Evolutionary conservation across 2,329 filamentous ascomycete genomes (phyloP).

Genomic region (Drechslerella coelobrocha): DNA sequence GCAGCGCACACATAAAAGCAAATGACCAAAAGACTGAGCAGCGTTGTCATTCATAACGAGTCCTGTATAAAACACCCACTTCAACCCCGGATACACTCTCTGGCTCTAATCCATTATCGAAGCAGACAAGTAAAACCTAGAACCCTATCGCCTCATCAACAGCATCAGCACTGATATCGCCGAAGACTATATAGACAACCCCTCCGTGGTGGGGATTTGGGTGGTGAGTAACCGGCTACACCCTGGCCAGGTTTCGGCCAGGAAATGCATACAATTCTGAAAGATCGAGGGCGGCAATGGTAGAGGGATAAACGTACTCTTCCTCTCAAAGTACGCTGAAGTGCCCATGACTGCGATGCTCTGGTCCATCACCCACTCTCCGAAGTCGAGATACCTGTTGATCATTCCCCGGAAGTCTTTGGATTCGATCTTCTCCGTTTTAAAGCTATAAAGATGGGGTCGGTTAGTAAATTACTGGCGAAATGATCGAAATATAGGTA

Average conservation of each 20-base stretch:
- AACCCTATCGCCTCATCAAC: conserved; percentile 47
- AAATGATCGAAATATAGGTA: neutral
- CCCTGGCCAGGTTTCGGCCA: conserved; percentile 7
- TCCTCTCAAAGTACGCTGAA: conserved; percentile 89
- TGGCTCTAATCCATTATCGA: neutral
- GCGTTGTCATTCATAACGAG: neutral
- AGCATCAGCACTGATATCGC: conserved; percentile 47
- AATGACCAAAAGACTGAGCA: neutral
- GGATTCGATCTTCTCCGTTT: conserved; percentile 80
- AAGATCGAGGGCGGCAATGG: neutral
- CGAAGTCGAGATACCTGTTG: conserved; percentile 87
- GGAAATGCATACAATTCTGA: neutral
- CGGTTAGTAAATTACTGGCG: conserved; percentile 5
- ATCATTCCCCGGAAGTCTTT: conserved; percentile 82
- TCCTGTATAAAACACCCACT: neutral
- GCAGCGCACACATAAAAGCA: no score
- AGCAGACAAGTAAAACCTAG: conserved; percentile 1
- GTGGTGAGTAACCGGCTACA: conserved; percentile 33
- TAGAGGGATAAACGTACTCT: conserved; percentile 56
- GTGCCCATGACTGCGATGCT: conserved; percentile 89
- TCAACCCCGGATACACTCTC: neutral
- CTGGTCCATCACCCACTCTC: conserved; percentile 98
- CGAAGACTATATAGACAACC: conserved; percentile 40
- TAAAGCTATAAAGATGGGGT: conserved; percentile 71
- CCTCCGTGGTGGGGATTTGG: neutral